phyloP scores from a whole-genome alignment of 2,329 filamentous ascomycete species.

The Exutisphaerella laricina region DNA sequence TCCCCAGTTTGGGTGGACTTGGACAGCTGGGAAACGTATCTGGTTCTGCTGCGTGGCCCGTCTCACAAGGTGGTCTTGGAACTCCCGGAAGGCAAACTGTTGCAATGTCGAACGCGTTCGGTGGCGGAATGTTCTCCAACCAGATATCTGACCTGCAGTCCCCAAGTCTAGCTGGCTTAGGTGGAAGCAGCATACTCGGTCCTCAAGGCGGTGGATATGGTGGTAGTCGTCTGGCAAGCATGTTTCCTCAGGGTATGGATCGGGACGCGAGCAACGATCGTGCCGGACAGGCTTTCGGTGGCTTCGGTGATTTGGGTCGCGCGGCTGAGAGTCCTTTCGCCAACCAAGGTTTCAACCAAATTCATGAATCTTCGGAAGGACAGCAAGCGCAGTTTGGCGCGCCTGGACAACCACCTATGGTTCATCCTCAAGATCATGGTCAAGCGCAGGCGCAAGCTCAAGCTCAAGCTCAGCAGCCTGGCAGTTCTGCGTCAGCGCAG shows the following conservation, averaged over 20 bases:
- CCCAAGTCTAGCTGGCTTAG: slow-evolving; percentile 61
- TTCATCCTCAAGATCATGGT: slow-evolving; percentile 8
- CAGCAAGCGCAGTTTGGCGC: slow-evolving; percentile 18
- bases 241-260: slow-evolving; percentile 84
- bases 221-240: slow-evolving; percentile 51
- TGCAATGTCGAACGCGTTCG: slow-evolving; percentile 48
- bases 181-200: slow-evolving; percentile 60
- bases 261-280: slow-evolving; percentile 37
- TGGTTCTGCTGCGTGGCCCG: slow-evolving; percentile 59
- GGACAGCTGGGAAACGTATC: slow-evolving; percentile 41
- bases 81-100: slow-evolving; percentile 59
- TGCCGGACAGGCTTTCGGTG: slow-evolving; percentile 27
- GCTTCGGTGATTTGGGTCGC: slow-evolving; percentile 21
- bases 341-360: slow-evolving; percentile 20
- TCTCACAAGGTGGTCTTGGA: slow-evolving; percentile 64
- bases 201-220: slow-evolving; percentile 50
- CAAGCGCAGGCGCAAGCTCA: slow-evolving; percentile 15
- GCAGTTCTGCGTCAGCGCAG: slow-evolving; percentile 57
- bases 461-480: slow-evolving; percentile 30
- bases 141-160: slow-evolving; percentile 74
- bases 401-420: slow-evolving; percentile 16
- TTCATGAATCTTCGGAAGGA: slow-evolving; percentile 15
- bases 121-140: slow-evolving; percentile 60
- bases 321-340: slow-evolving; percentile 56
- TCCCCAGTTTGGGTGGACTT: slow-evolving; percentile 55